Evolutionary conservation across 2,329 filamentous ascomycete genomes (phyloP), one percentile per base, ranked within the genome.

Genomic region (Penicillium italicum): DNA sequence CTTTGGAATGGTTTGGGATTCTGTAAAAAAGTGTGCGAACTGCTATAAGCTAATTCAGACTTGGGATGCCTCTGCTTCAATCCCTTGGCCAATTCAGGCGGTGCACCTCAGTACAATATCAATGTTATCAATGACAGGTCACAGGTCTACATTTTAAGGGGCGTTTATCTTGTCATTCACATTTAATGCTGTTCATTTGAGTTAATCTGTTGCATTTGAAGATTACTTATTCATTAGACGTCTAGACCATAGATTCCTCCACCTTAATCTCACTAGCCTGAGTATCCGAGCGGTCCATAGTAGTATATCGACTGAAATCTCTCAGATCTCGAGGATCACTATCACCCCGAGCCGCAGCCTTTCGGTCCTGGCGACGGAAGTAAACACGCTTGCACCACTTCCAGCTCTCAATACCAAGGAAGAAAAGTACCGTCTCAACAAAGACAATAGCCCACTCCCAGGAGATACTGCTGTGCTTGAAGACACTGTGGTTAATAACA

Each of bases 361-460:
- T 65, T 14, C 48, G 41, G 1, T 52, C 63, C 55, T 61, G 61
- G 2, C 70, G 68, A 14, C 80, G 71, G 62, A 82, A 78, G 60
- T 76, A 84, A 16, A 79, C 66, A 1, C 87, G 76, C 76, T 90
- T 90, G 9, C 65, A 74, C 78, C 80, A 88, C 71, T 90, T 90
- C 82, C 85, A 90, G 0, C 72, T 55, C 71, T 90, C 87, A 0
- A 84, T 78, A 0, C 85, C 85, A 0, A 76, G 64, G 66, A 90
- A 83, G 74, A 89, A 90, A 4, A 89, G 64, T 0, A 80, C 66
- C 0, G 82, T 77, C 22, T 80, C 80, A 34, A 86, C 73, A 56
- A 90, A 83, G 1, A 89, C 83, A 42, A 90, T 80, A 0, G 76
- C 84, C 87, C 86, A 90, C 68, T 89, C 86, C 85, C 85, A 87